A percentile compares a stretch with the other conserved stretches of the same genome.
phyloP scores from a whole-genome alignment of 176 grass and related monocot genomes.

The Ampelocalamus luodianensis region DNA sequence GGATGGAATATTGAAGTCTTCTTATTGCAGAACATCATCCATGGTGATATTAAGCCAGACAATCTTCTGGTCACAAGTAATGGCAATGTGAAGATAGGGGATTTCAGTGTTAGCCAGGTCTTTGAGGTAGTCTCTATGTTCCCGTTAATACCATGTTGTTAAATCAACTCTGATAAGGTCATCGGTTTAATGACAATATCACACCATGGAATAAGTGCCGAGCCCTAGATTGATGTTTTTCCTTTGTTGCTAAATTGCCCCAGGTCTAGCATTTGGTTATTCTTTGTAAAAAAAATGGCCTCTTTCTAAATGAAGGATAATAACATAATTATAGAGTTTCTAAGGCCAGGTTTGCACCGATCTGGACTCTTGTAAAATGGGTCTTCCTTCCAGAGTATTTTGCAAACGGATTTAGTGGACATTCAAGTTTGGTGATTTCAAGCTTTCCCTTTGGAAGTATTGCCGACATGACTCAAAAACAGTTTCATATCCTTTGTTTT shows the following conservation, averaged over 20 bases:
- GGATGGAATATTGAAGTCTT: not conserved
- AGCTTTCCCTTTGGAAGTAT: not conserved
- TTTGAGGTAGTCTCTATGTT: constrained; percentile 64
- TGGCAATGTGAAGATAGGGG: constrained; percentile 78
- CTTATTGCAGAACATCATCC: constrained; percentile 65
- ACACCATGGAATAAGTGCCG: not conserved
- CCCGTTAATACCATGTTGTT: not conserved
- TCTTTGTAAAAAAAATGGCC: not conserved
- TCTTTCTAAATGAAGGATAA: not conserved
- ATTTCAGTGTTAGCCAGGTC: constrained; percentile 83
- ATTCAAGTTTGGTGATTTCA: constrained; percentile 9
- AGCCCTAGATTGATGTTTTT: not conserved
- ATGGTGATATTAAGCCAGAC: constrained; percentile 85
- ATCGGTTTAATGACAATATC: not conserved
- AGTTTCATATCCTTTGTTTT: not conserved
- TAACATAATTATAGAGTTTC: not conserved
- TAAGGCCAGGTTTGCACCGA: not conserved
- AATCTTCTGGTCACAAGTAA: constrained; percentile 68
- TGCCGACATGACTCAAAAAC: not conserved
- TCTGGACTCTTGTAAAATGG: not conserved
- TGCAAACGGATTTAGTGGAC: not conserved
- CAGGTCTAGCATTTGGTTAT: not conserved
- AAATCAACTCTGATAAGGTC: not conserved
- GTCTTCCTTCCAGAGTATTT: not conserved
- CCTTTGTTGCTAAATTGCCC: not conserved